Percentiles rank a stretch among this genome's conserved stretches.
phyloP scores from a whole-genome alignment of 805 yeast genomes.

The Torulaspora maleeae region DNA sequence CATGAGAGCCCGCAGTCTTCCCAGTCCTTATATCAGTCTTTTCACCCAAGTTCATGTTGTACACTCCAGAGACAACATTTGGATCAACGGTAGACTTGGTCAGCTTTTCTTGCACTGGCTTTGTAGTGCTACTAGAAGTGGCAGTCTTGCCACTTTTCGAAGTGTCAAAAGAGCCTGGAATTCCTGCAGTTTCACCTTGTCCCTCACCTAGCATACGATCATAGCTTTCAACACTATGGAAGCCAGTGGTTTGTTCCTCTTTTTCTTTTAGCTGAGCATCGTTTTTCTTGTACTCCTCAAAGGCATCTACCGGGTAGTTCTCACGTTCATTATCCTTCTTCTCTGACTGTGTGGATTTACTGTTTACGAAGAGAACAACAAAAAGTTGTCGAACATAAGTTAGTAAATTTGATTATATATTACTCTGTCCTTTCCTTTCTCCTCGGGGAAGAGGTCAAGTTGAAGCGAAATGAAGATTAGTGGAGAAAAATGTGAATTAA shows the following conservation, averaged over 20 bases:
- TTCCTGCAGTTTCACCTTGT: conserved; percentile 9
- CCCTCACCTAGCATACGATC: conserved; percentile 15
- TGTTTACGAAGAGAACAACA: conserved; percentile 5
- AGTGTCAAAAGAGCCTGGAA: conserved; percentile 9
- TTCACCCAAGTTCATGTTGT: conserved; percentile 5
- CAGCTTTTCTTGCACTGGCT: conserved; percentile 7
- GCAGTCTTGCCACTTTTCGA: conserved; percentile 1
- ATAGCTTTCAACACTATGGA: conserved; percentile 8
- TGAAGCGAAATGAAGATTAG: conserved; percentile 3
- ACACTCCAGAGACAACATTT: conserved; percentile 3
- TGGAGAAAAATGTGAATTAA: background rate
- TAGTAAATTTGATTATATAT: conserved; percentile 10
- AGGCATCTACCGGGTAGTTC: conserved; percentile 18
- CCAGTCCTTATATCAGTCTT: conserved; percentile 6
- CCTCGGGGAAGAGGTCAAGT: background rate
- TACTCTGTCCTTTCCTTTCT: conserved; percentile 1
- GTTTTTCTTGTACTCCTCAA: conserved; percentile 7
- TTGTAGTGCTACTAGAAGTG: conserved; percentile 6
- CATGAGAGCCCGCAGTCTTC: background rate
- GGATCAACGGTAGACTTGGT: background rate
- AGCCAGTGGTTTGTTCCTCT: conserved; percentile 1
- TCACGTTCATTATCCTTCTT: conserved; percentile 12
- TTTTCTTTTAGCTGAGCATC: background rate
- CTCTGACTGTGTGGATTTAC: conserved; percentile 6
- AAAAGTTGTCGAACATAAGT: conserved; percentile 8